Conservation (phyloP, 495 filamentous ascomycete species). For the Annulohypoxylon stygium region DNA sequence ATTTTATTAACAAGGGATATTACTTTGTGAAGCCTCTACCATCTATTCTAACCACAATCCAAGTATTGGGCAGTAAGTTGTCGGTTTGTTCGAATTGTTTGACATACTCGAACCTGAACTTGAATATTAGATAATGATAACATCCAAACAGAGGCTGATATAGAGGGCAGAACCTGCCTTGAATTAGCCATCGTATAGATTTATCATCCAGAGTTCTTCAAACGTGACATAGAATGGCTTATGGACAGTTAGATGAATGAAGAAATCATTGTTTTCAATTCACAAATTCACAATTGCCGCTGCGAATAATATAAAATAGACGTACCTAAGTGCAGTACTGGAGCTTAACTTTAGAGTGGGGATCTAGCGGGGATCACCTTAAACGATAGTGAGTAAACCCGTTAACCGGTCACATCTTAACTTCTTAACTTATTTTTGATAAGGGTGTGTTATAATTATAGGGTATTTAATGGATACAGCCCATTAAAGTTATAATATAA, state of each 20-base stretch:
- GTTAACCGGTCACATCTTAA: too few species aligned
- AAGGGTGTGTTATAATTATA: too few species aligned
- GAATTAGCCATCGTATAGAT: conserved; percentile 61
- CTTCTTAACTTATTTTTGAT: too few species aligned
- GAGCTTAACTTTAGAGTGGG: conserved; percentile 17
- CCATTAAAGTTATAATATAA: too few species aligned
- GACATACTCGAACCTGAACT: conserved; percentile 88
- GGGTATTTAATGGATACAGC: too few species aligned
- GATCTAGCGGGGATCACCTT: conserved; percentile 17
- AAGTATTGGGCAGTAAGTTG: conserved; percentile 86
- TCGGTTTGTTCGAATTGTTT: conserved; percentile 87
- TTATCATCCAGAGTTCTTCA: neutral
- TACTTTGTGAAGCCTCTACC: conserved; percentile 93
- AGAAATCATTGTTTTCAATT: neutral
- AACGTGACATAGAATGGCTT: neutral
- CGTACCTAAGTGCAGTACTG: too few species aligned
- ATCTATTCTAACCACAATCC: conserved; percentile 93
- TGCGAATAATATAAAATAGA: neutral
- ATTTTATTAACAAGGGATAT: conserved; percentile 13
- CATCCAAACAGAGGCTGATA: neutral
- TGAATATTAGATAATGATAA: conserved; percentile 41
- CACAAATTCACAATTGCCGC: neutral
- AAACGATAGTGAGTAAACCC: too few species aligned
- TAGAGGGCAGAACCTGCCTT: conserved; percentile 51
- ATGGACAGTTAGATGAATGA: neutral